phyloP scores from a whole-genome alignment of 116 monocot genomes.

The Zostera marina region DNA sequence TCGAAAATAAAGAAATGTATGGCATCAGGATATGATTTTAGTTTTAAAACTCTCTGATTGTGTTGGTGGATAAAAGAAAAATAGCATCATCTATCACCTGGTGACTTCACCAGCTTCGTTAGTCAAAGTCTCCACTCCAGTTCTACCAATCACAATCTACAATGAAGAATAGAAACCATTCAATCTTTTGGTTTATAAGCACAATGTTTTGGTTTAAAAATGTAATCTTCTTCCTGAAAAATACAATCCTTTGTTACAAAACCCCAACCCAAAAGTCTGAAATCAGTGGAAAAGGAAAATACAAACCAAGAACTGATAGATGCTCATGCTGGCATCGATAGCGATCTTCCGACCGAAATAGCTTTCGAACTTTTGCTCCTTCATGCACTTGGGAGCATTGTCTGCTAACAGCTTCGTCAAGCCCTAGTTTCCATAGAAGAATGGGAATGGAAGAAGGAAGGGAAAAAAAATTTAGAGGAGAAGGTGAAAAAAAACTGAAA shows the following conservation, averaged over 20 bases:
- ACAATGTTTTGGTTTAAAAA: not conserved
- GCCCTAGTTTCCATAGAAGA: conserved; percentile 33
- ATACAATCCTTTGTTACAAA: not conserved
- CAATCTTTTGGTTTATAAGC: not conserved
- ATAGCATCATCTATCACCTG: conserved; percentile 25
- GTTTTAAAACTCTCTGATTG: not conserved
- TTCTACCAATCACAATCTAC: conserved; percentile 94
- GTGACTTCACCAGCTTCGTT: conserved; percentile 97
- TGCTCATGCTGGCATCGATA: conserved; percentile 98
- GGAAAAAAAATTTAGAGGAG: not conserved
- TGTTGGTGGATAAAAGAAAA: not conserved
- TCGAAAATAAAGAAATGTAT: not conserved
- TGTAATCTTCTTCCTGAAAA: not conserved
- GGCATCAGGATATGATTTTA: not conserved
- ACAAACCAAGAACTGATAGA: conserved; percentile 94
- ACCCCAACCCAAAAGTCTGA: not conserved
- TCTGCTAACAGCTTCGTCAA: conserved; percentile 95
- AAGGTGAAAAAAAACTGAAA: not conserved
- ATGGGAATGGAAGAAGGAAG: not conserved
- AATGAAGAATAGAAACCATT: not conserved
- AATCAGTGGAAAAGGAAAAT: not conserved
- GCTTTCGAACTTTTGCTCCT: conserved; percentile 98
- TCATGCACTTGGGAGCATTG: conserved; percentile 87
- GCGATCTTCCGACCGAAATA: conserved; percentile 94
- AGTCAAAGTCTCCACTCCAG: conserved; percentile 69